A percentile compares a stretch with the other conserved stretches of the same genome.
phyloP scores from a whole-genome alignment of 345 rosid species.

The Rhizophora apiculata region DNA sequence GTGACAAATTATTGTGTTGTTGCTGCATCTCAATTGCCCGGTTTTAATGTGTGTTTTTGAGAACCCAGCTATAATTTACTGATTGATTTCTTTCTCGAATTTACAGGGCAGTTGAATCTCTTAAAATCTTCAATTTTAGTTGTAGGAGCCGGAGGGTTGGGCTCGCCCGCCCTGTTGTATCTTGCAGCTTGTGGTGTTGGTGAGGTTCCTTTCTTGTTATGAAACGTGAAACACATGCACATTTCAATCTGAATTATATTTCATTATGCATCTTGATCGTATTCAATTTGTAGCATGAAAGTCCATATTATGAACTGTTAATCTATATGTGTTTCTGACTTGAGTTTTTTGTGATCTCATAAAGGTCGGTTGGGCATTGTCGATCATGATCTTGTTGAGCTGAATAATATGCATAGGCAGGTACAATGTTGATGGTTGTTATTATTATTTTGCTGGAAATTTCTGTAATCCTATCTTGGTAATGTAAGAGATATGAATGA shows the following conservation, averaged over 20 bases:
- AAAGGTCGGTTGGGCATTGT: constrained; percentile 87
- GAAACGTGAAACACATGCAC: neutral
- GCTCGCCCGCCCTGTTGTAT: constrained; percentile 83
- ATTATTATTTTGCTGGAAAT: neutral
- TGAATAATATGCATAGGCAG: constrained; percentile 98
- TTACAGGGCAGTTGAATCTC: constrained; percentile 69
- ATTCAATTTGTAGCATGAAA: neutral
- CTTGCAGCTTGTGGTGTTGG: constrained; percentile 95
- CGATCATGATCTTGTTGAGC: constrained; percentile 93
- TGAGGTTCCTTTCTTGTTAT: constrained; percentile 19
- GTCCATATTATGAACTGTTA: neutral
- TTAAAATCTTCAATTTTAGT: constrained; percentile 76
- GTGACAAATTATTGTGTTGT: no score
- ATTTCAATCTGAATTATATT: neutral
- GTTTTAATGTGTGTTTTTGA: neutral
- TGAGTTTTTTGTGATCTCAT: constrained; percentile 7
- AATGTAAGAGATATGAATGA: no score
- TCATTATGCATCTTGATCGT: neutral
- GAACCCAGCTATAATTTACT: neutral
- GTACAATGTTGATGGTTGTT: constrained; percentile 31
- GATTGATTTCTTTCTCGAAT: constrained; percentile 3
- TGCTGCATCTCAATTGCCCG: neutral
- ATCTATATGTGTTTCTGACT: neutral
- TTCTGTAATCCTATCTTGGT: neutral
- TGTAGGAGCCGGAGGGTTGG: constrained; percentile 95